Percentiles rank a stretch among this genome's conserved stretches.
phyloP scores from a whole-genome alignment of 805 yeast species.

The Blastobotrys peoriensis region DNA sequence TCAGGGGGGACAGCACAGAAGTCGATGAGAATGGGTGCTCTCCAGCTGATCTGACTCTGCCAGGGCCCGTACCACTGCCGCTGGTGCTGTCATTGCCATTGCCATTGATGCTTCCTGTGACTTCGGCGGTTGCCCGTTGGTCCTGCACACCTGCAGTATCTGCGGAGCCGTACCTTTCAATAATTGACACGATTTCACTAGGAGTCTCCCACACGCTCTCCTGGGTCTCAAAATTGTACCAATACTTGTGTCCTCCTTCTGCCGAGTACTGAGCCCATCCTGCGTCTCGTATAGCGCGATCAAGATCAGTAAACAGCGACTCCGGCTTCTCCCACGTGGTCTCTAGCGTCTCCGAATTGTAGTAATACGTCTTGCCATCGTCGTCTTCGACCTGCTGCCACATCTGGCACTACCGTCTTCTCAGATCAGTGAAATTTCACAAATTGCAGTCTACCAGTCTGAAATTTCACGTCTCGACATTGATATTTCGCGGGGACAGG shows the following conservation, averaged over 20 bases:
- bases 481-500: too few species aligned
- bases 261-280: constrained; percentile 50
- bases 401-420: too few species aligned
- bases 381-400: constrained; percentile 67
- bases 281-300: constrained; percentile 42
- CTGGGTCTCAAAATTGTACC: constrained; percentile 56
- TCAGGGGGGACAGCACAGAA: not conserved
- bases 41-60: not conserved
- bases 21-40: not conserved
- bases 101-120: not conserved
- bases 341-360: constrained; percentile 54
- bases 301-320: constrained; percentile 34
- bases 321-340: constrained; percentile 81
- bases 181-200: constrained; percentile 34
- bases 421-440: too few species aligned
- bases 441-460: too few species aligned
- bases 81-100: constrained; percentile 2
- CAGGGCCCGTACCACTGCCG: not conserved
- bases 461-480: too few species aligned
- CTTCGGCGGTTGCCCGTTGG: not conserved
- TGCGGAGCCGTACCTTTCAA: constrained; percentile 12
- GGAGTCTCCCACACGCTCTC: constrained; percentile 84
- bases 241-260: constrained; percentile 58
- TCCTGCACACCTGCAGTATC: constrained; percentile 1
- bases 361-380: constrained; percentile 67